phyloP scores from a whole-genome alignment of 371 early-diverging fungal species.

The Umbelopsis sp. region DNA sequence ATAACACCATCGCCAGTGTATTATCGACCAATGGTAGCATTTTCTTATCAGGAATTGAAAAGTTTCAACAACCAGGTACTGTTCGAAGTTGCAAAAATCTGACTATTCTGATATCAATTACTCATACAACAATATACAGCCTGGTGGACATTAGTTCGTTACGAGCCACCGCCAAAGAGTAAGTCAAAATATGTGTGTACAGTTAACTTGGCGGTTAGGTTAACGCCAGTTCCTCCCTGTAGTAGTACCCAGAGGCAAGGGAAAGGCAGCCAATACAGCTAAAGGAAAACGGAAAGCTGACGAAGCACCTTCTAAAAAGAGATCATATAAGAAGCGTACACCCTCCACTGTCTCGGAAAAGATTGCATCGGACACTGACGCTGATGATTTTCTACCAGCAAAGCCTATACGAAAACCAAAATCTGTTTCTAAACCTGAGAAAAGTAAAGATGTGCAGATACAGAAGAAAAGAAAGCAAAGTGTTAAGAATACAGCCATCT shows the following conservation, averaged over 20 bases:
- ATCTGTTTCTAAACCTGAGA: background rate
- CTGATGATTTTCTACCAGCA: background rate
- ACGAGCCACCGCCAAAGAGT: constrained; percentile 54
- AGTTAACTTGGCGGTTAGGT: background rate
- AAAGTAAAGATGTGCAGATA: constrained; percentile 2
- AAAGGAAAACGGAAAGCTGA: constrained; percentile 38
- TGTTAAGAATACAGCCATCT: constrained; percentile 16
- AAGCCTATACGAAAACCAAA: background rate
- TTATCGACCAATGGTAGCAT: constrained; percentile 77
- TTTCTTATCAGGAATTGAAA: constrained; percentile 82
- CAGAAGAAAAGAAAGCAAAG: constrained; percentile 1
- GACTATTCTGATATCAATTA: background rate
- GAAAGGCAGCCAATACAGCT: constrained; percentile 29
- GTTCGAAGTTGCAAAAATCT: background rate
- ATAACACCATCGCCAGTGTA: constrained; percentile 79
- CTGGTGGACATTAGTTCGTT: constrained; percentile 63
- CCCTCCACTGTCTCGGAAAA: background rate
- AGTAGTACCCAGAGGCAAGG: constrained; percentile 26
- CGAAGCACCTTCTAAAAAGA: constrained; percentile 22
- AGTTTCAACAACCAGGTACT: constrained; percentile 50
- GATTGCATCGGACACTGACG: background rate
- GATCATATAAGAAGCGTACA: constrained; percentile 9
- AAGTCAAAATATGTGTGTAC: background rate
- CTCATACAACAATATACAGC: constrained; percentile 35
- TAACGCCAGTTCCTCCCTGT: background rate